A percentile compares a stretch with the other conserved stretches of the same genome.
phyloP scores from a whole-genome alignment of 352 stramenopile species.

The Sclerospora graminicola region DNA sequence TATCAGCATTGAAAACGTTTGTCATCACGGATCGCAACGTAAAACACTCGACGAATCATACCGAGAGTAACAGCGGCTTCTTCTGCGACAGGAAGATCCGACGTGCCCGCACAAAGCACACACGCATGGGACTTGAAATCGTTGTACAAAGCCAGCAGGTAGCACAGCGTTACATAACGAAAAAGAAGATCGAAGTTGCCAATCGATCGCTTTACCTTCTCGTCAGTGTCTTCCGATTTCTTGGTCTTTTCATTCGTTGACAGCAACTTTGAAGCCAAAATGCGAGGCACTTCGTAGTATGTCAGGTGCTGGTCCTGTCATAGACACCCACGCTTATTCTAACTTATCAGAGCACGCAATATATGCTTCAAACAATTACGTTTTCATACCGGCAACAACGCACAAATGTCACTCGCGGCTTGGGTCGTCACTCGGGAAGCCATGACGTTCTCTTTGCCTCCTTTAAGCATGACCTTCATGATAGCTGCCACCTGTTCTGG shows the following conservation, averaged over 20 bases:
- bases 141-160: slow-evolving; percentile 2
- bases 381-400: slow-evolving; percentile 28
- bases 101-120: slow-evolving; percentile 93
- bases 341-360: too few species aligned
- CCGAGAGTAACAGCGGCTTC: slow-evolving; percentile 91
- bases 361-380: too few species aligned
- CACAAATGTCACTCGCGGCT: slow-evolving; percentile 29
- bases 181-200: background rate
- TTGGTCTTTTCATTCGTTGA: background rate
- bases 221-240: background rate
- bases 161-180: background rate
- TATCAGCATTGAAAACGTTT: slow-evolving; percentile 14
- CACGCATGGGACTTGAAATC: slow-evolving; percentile 26
- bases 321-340: background rate
- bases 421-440: slow-evolving; percentile 63
- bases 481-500: slow-evolving; percentile 84
- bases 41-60: slow-evolving; percentile 7
- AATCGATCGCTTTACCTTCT: slow-evolving; percentile 12
- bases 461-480: slow-evolving; percentile 81
- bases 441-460: slow-evolving; percentile 53
- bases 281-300: slow-evolving; percentile 63
- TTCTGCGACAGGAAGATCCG: slow-evolving; percentile 92
- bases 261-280: slow-evolving; percentile 46
- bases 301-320: slow-evolving; percentile 29
- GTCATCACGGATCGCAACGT: background rate